Evolutionary conservation across 768 basidiomycete genomes (phyloP).

Genomic region (Trametes cingulata): DNA sequence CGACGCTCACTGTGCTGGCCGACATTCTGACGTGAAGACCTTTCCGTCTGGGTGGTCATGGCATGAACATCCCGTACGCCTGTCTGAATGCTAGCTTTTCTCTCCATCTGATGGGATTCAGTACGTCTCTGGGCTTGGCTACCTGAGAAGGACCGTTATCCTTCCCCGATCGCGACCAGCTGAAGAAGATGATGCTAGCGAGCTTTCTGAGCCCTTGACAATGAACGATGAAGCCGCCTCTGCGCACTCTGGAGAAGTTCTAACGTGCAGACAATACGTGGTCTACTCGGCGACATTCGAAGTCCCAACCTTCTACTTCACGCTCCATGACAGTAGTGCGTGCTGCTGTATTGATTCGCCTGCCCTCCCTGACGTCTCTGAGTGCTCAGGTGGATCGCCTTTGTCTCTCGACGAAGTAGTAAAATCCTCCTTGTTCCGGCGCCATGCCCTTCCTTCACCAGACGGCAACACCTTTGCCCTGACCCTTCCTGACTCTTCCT

Average conservation of each 20-base stretch:
- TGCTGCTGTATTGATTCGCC: slow-evolving; percentile 28
- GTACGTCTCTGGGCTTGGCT: slow-evolving; percentile 34
- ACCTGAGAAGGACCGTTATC: slow-evolving; percentile 29
- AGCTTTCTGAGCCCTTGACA: slow-evolving; percentile 16
- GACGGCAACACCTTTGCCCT: slow-evolving; percentile 56
- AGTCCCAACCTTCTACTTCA: slow-evolving; percentile 86
- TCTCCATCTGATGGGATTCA: slow-evolving; percentile 12
- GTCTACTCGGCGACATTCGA: slow-evolving; percentile 78
- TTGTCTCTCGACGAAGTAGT: slow-evolving; percentile 58
- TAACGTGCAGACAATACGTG: slow-evolving; percentile 64
- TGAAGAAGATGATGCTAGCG: slow-evolving; percentile 8
- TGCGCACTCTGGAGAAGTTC: slow-evolving; percentile 15
- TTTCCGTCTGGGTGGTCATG: slow-evolving; percentile 53
- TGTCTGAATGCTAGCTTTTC: slow-evolving; percentile 10
- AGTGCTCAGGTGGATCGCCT: slow-evolving; percentile 59
- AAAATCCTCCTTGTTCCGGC: slow-evolving; percentile 60
- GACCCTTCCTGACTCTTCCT: slow-evolving; percentile 49
- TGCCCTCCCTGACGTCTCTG: neutral
- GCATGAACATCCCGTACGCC: slow-evolving; percentile 59
- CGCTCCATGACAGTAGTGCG: slow-evolving; percentile 67
- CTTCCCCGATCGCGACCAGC: slow-evolving; percentile 14
- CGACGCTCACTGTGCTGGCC: slow-evolving; percentile 27
- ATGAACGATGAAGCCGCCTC: slow-evolving; percentile 41
- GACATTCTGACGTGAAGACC: neutral
- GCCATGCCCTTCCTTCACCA: slow-evolving; percentile 42